Evolutionary conservation across 805 yeast species (phyloP), one percentile per base, ranked within the genome.

Genomic region (Pichia californica): DNA sequence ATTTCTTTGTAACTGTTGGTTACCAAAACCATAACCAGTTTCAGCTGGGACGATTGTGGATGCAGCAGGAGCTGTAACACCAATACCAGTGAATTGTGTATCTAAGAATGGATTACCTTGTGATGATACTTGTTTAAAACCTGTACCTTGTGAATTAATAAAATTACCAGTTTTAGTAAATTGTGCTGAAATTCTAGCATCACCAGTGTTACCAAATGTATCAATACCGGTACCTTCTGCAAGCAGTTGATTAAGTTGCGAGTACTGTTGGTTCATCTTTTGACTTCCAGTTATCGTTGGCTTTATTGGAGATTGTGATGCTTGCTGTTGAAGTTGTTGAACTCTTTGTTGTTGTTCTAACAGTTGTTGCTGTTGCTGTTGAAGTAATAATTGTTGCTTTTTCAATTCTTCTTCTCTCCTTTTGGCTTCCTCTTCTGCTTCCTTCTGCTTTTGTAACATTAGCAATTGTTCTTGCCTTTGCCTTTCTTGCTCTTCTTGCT

Each of bases 1-100:
- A 48, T 62, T 63, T 45, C 56, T 53, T n/a, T 56, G 57, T 21
- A 58, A 63, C 26, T 62, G 64, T 49, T 81, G 87, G 53, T 88
- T 89, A 38, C 97, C 97, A 64, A 89, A 89, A 1, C 98, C 98
- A 58, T 79, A 88, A 3, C 98, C 98, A 2, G 98, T 89, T 57
- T 84, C 81, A 3, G 93, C 80, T 6, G 95, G 89, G 39, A 82
- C 78, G 47, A 88, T 74, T 23, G 57, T 62, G 13, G 85, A 70
- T 28, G 80, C 70, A 26, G 85, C 70, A 26, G 85, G 80, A 11
- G 30, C 23, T 15, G 36, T 19, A 16, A 20, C 25, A 7, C 23
- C 23, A 27, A 81, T 73, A 27, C 88, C 88, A 0, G 87, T 81
- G 58, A 79, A 84, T 58, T 88, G 94, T 26, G 78, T 73, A 43